Base-by-base conservation (phyloP, 1,284 basidiomycete genomes). In the Jaminaea rosea region DNA sequence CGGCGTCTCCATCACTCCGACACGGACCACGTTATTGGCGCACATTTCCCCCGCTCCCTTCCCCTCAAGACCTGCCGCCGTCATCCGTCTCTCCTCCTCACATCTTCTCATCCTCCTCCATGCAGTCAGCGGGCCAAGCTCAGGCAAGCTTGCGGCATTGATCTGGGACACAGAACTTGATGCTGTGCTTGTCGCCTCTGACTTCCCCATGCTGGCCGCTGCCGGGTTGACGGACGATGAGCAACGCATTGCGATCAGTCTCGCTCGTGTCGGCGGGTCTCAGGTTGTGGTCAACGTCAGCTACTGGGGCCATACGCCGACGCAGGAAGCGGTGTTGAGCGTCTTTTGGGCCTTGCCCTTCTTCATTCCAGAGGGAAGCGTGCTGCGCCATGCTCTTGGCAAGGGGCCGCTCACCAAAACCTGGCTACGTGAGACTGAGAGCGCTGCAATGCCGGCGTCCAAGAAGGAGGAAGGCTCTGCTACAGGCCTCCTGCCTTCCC, bases 161-260 rank as follows among this genome's bases (percentile, higher is more conserved):
- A 42, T 42, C 39, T 42, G 39, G 39, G 39, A 42, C 19, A 42
- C 39, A 11, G 39, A 42, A 13, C 39, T 42, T 17, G 39, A 42
- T 11, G 39, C 39, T 3, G 7, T 42, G 4, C 17, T 42, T 5
- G 39, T 42, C 39, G 23, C 39, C 4, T 42, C 39, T 4, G 39
- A 42, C 23, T 42, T n/a, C 19, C 24, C 39, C 4, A 24, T 11
- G 11, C 39, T 23, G 19, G 39, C 23, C 4, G 17, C 24, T 11
- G 11, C 39, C 2, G 39, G 39, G 11, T 11, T 42, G 2, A 11
- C 4, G 23, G 39, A 42, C 7, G 4, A 2, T 4, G 39, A 42
- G 23, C 39, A 24, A 23, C 5, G 24, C 13, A 3, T 23, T 3
- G 24, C 19, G 19, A 4, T 42, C 15, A 21, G 19, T 11, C 13